These are phyloP conservation scores for Miamiensis avidus DNA, from an alignment of 169 alveolate species.

Conservation along the genomic window DNA sequence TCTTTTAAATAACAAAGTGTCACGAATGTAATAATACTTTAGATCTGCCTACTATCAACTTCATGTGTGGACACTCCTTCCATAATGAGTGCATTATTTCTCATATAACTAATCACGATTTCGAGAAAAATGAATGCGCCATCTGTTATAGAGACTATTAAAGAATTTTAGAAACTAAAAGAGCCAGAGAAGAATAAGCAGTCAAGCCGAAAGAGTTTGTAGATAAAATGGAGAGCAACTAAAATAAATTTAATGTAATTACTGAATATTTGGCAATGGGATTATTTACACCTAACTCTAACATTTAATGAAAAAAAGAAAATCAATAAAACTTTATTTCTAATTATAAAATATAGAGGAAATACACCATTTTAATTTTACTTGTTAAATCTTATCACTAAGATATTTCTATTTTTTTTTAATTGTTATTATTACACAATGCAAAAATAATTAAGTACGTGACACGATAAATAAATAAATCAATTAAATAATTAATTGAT, in stretches of 20 bases:
- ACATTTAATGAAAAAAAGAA: too few species aligned
- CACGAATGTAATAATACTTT: constrained; percentile 52
- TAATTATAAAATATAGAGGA: too few species aligned
- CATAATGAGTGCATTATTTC: constrained; percentile 56
- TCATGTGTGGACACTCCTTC: constrained; percentile 75
- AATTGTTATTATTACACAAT: too few species aligned
- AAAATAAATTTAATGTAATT: constrained; percentile 58
- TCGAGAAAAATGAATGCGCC: constrained; percentile 38
- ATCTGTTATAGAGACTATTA: constrained; percentile 40
- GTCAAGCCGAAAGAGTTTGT: constrained; percentile 49
- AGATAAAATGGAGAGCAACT: constrained; percentile 43
- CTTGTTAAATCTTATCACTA: too few species aligned
- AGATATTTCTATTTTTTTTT: too few species aligned
- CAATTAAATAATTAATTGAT: too few species aligned
- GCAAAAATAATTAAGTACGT: too few species aligned
- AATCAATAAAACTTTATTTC: too few species aligned
- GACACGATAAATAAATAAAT: too few species aligned
- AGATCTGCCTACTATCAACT: constrained; percentile 64
- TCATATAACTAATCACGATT: constrained; percentile 24
- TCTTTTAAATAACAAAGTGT: constrained; percentile 57
- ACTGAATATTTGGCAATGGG: constrained; percentile 66
- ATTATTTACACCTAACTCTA: constrained; percentile 31
- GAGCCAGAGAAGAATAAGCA: constrained; percentile 43
- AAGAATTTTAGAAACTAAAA: constrained; percentile 43
- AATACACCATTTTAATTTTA: too few species aligned